These are phyloP conservation scores for Eragrostis tef DNA, from an alignment of 202 grass and related monocot species.

Conservation along the genomic window DNA sequence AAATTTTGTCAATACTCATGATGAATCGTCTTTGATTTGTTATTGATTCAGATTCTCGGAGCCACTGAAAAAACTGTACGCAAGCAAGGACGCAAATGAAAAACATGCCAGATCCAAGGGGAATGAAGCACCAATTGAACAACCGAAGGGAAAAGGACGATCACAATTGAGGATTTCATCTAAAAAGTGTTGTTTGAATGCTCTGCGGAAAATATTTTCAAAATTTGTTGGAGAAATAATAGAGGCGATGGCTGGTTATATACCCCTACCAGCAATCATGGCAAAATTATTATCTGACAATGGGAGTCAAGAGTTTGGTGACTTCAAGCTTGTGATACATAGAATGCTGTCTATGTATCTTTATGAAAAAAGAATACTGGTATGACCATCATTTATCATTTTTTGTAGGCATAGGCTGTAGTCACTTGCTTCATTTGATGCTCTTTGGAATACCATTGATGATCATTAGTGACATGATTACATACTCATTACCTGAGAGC, in stretches of 20 bases:
- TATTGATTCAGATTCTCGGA: conserved; percentile 69
- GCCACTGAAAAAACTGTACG: conserved; percentile 69
- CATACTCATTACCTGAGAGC: background rate
- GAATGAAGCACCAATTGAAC: conserved; percentile 39
- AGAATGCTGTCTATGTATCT: conserved; percentile 95
- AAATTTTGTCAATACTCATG: conserved; percentile 4
- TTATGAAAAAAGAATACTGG: conserved; percentile 97
- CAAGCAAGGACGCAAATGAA: conserved; percentile 57
- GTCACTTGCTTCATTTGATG: conserved; percentile 25
- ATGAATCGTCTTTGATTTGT: conserved; percentile 34
- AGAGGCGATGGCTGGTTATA: conserved; percentile 89
- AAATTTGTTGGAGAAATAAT: conserved; percentile 97
- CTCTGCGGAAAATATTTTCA: conserved; percentile 81
- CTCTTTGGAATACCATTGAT: conserved; percentile 27
- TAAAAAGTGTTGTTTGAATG: conserved; percentile 49
- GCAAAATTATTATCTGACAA: conserved; percentile 91
- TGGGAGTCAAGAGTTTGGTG: conserved; percentile 89
- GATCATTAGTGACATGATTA: conserved; percentile 31
- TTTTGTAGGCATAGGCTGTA: conserved; percentile 3
- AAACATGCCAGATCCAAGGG: conserved; percentile 34
- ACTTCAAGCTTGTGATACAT: conserved; percentile 96
- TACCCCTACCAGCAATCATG: conserved; percentile 90
- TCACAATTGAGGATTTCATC: conserved; percentile 46
- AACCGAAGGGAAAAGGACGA: conserved; percentile 19
- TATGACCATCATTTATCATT: conserved; percentile 49